These are phyloP conservation scores for Diaporthe sp. DNA, from an alignment of 2,329 filamentous ascomycete species.

Conservation along the genomic window DNA sequence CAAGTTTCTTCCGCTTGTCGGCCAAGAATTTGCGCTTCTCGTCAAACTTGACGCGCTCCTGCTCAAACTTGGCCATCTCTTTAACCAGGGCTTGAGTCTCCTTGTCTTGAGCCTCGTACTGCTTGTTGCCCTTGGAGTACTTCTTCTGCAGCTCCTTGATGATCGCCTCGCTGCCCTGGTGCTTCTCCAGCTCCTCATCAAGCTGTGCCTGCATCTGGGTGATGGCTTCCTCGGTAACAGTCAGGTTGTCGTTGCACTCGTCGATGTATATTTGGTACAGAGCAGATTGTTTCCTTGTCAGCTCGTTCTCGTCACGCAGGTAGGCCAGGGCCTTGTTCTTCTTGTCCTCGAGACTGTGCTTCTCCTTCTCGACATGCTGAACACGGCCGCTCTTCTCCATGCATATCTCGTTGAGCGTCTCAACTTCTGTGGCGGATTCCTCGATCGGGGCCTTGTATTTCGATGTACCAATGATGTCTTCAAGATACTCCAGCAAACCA, in stretches of 20 bases:
- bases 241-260: constrained; percentile 89
- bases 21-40: constrained; percentile 96
- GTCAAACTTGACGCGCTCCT: constrained; percentile 96
- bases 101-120: constrained; percentile 87
- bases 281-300: constrained; percentile 88
- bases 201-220: constrained; percentile 91
- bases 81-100: constrained; percentile 84
- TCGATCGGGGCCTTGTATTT: constrained; percentile 99
- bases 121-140: constrained; percentile 85
- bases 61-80: constrained; percentile 93
- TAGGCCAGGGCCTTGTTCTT: constrained; percentile 94
- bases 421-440: constrained; percentile 90
- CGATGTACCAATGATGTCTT: constrained; percentile 98
- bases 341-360: constrained; percentile 91
- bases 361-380: constrained; percentile 98
- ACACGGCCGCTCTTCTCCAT: constrained; percentile 95
- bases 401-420: constrained; percentile 93
- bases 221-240: constrained; percentile 90
- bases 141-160: constrained; percentile 92
- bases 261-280: constrained; percentile 93
- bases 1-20: constrained; percentile 93
- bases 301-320: constrained; percentile 93
- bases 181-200: constrained; percentile 89
- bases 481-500: constrained; percentile 93
- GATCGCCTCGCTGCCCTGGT: constrained; percentile 88